Evolutionary conservation across 192 early-diverging fungal species (phyloP), one percentile per base, ranked within the genome.

Genomic region (Backusella parvicylindrica): DNA sequence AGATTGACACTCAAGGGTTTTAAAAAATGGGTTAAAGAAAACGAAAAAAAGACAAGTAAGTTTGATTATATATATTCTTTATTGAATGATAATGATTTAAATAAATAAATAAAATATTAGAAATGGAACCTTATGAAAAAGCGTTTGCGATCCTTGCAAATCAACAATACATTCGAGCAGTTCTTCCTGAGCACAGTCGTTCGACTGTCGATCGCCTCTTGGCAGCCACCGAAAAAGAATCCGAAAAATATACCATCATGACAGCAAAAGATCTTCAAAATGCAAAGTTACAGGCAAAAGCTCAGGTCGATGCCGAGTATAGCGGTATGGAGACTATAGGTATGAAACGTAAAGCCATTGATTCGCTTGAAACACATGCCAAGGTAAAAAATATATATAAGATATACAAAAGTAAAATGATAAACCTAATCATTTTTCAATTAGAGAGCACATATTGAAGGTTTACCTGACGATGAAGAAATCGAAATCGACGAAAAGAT

Each of bases 121-220:
- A 82, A 36, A 30, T 72, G 31, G 74, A 35, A 6, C 32, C 49
- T 13, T 72, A 81, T 65, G 80, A 68, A 26, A 77, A 79, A 66
- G 56, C 76, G 2, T 87, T 89, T 72, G 82, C 78, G 15, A 84
- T 73, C 40, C 84, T 94, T 73, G 88, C 89, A 69, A 84, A 85
- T 70, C 86, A 89, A 75, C 83, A 89, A 63, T 91, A 86, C 37
- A 79, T 94, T 13, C 82, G 79, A 11, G 88, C 91, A 0, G 89
- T 92, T 6, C 68, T 79, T 37, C 79, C 88, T 26, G 81, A 77
- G 38, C 91, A 94, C 75, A 86, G 85, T 15, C 75, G 88, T 38
- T 89, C 91, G 6, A 87, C 81, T 36, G 69, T 79, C 23, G 92
- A 94, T 68, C 84, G 85, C 35, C 73, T 79, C n/a, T 87, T 92